phyloP scores from a whole-genome alignment of 2,329 filamentous ascomycete species.

The Rutstroemia sp. region DNA sequence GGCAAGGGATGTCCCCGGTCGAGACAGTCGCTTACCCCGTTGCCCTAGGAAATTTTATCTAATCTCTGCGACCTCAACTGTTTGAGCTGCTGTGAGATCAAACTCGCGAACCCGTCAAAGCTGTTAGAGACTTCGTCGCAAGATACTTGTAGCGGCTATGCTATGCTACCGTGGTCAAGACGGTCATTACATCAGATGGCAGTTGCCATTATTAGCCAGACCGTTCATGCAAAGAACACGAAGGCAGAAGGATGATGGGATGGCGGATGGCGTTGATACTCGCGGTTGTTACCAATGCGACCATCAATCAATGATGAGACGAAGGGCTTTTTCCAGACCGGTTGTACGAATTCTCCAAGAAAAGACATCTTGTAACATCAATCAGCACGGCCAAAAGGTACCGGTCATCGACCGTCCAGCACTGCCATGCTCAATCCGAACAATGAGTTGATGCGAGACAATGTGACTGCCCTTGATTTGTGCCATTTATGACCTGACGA shows the following conservation, averaged over 20 bases:
- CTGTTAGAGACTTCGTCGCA: not conserved
- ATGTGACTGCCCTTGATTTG: no score
- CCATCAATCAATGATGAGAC: not conserved
- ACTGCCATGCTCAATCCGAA: no score
- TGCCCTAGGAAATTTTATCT: not conserved
- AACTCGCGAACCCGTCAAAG: not conserved
- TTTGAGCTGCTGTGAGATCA: not conserved
- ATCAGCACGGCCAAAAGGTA: no score
- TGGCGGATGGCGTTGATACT: not conserved
- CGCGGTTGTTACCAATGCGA: not conserved
- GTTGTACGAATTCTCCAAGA: not conserved
- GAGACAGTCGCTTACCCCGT: not conserved
- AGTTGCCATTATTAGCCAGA: no score
- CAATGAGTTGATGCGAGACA: no score
- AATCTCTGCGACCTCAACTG: not conserved
- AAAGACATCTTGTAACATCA: not conserved
- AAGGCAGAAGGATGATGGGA: not conserved
- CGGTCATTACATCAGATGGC: no score
- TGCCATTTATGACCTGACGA: no score
- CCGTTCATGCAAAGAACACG: no score
- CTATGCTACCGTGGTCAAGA: no score
- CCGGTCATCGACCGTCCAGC: no score
- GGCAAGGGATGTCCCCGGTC: no score
- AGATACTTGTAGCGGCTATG: not conserved
- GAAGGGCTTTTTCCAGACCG: not conserved